Base-by-base conservation (phyloP, 176 grass and related monocot species). In the Guadua angustifolia region DNA sequence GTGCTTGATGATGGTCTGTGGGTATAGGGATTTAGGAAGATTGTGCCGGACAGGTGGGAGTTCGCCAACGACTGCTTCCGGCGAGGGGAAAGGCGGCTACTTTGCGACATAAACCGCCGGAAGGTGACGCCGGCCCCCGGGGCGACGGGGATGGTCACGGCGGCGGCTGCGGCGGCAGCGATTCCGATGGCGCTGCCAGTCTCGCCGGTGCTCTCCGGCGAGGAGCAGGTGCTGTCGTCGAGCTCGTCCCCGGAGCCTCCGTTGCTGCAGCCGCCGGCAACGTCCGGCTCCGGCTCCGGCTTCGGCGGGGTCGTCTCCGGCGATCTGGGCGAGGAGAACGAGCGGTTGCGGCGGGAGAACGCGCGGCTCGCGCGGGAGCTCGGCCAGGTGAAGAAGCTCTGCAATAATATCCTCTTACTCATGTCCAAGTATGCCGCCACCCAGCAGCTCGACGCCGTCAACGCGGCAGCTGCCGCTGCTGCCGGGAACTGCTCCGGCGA, bases 41-140 rank as follows among this genome's bases (percentile, higher is more conserved):
- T 94, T 24, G 87, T 94, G 14, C 89, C 91, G 45, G 94, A 97
- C 84, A 68, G 91, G 49, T 97, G 94, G 94, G 94, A 97, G 83
- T 97, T 97, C 74, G 87, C 91, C 15, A 97, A 97, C 78, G 91
- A 97, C 25, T 97, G 82, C 38, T 97, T 97, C 94, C 80, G 78
- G 18, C 85, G 82, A 65, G 94, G 94, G 1, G 79, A 94, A 67
- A 91, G 81, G 79, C 84, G 66, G 14, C 75, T 97, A 52, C 91
- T 97, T 1, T 83, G 85, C 26, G 91, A 92, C 79, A 97, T 97
- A 62, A 91, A 94, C 53, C 88, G 94, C 1, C 73, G 94, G 24
- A 97, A 97, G 87, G 80, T 97, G 11, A 10, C 73, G 9, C 26
- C 81, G 3, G 15, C 53, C 4, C 76, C 73, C 18, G 17, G 55